Base-by-base conservation (phyloP, 495 filamentous ascomycete genomes). In the Penicillium ucsense region DNA sequence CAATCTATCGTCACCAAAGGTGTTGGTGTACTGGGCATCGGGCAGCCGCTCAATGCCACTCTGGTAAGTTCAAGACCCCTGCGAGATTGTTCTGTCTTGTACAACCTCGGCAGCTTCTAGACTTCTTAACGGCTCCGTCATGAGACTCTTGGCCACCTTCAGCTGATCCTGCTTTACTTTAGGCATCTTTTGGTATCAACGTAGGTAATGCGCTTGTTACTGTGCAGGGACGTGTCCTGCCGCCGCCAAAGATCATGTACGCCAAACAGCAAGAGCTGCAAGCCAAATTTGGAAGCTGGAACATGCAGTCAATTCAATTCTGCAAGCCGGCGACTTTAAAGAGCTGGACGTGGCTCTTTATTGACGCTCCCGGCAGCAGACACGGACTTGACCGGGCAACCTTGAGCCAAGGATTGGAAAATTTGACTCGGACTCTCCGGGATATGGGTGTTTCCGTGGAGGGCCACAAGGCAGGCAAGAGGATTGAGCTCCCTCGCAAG, bases 201-300 rank as follows among this genome's bases (percentile, higher is more conserved):
- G 64, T 82, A 0, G 63, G 62, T 7, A 62, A 71, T 6, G 57
- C 72, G 0, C 66, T 92, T 7, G 63, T 90, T 34, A 83, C 82
- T 0, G 83, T 90, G 2, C 58, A 60, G 0, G 87, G 75, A 6
- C 79, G 85, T 8, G 69, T 86, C 20, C 73, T 92, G 0, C 3
- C 35, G 0, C 49, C 77, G 0, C 86, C 86, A 0, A 45, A 32
- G 0, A 51, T 90, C 31, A 37, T 49, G 2, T 89, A 88, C 30
- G 46, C 35, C 27, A 60, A 55, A 31, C 38, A 46, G 41, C 74
- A 51, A 47, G 53, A 36, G 10, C 53, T 69, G 29, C 28, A 39
- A 6, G 45, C 62, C 7, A 46, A 31, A 27, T 27, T 4, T 8
- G 81, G 77, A 3, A 66, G 62, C 12, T 83, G 81, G 81, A 83